Conservation (phyloP, 2,329 filamentous ascomycete genomes). For the Diaporthe australafricana region DNA sequence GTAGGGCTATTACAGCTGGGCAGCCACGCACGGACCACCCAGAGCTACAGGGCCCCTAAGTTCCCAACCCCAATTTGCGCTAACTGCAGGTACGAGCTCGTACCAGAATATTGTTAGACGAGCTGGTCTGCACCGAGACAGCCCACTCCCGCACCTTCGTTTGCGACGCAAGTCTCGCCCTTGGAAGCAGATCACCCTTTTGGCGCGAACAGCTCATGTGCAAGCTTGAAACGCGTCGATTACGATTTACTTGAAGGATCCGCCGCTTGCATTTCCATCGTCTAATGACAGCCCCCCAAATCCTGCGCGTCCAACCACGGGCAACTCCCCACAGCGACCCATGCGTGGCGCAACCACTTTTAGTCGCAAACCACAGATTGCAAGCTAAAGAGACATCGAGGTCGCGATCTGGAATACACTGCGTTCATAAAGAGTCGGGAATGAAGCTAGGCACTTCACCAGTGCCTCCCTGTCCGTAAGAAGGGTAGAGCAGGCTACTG, state of each 20-base stretch:
- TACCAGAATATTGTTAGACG: constrained; percentile 14
- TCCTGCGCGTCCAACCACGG: constrained; percentile 28
- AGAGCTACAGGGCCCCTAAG: too few species aligned
- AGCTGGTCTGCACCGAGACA: constrained; percentile 26
- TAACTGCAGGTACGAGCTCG: neutral
- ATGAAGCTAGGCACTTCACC: constrained; percentile 29
- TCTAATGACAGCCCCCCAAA: neutral
- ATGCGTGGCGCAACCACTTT: constrained; percentile 28
- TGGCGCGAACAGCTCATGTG: neutral
- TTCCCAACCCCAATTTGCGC: constrained; percentile 26
- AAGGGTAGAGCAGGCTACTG: constrained; percentile 35
- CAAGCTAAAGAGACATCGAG: neutral
- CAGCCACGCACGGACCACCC: too few species aligned
- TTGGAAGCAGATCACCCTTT: constrained; percentile 3
- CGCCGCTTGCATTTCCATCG: neutral
- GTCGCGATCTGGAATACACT: neutral
- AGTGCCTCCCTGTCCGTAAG: constrained; percentile 32
- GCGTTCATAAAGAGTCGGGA: neutral
- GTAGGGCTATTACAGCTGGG: too few species aligned
- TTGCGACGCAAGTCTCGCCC: constrained; percentile 27
- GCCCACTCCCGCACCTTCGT: constrained; percentile 8
- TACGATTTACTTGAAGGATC: neutral
- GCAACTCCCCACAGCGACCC: constrained; percentile 21
- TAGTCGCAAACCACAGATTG: constrained; percentile 26
- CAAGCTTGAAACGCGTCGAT: constrained; percentile 20